Base-by-base conservation (phyloP, 345 rosid genomes). In the Camelina hispida region DNA sequence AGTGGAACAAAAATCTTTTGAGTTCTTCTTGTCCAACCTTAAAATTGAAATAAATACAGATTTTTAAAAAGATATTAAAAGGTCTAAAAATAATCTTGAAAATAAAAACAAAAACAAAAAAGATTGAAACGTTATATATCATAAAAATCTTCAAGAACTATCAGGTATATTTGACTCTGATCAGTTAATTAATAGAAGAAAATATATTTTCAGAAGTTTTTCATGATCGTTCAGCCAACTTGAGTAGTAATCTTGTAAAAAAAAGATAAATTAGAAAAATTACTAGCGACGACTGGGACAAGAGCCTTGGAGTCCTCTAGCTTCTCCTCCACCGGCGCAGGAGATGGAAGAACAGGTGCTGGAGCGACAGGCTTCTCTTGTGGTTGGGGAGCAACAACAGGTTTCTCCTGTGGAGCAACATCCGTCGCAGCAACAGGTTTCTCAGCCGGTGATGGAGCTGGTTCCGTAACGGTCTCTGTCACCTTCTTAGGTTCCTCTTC, bases 211-310 rank as follows among this genome's bases (percentile, higher is more conserved):
- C 32, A 56, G 14, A 69, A 15, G 23, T 9, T 69, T 10, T 43
- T 43, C 47, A 38, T 38, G 38, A 60, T 17, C 2, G 8, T 5
- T 15, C 47, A 42, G 22, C 44, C 10, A 65, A 22, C 50, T 46
- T 22, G n/a, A 50, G 34, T 13, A 34, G 17, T 37, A 17, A 16
- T 3, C 7, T 17, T 32, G 42, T 35, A 5, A 57, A 47, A 11
- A 48, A 2, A 28, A 16, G 57, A 35, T 5, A 25, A 25, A 67
- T 2, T 2, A 42, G 44, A 53, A 62, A 62, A 62, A 54, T 35
- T 77, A 77, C 80, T 77, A 37, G 80, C 47, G n/a, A 64, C 55
- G 28, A 77, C 5, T 38, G 80, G 62, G 56, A 48, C 47, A 47
- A 64, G 9, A 77, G 80, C 61, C 37, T 77, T 70, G 37, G 80